Percentiles rank a stretch among this genome's conserved stretches.
These are phyloP conservation scores for Colletotrichum navitas DNA, from an alignment of 2,329 filamentous ascomycete genomes.

Conservation along the genomic window DNA sequence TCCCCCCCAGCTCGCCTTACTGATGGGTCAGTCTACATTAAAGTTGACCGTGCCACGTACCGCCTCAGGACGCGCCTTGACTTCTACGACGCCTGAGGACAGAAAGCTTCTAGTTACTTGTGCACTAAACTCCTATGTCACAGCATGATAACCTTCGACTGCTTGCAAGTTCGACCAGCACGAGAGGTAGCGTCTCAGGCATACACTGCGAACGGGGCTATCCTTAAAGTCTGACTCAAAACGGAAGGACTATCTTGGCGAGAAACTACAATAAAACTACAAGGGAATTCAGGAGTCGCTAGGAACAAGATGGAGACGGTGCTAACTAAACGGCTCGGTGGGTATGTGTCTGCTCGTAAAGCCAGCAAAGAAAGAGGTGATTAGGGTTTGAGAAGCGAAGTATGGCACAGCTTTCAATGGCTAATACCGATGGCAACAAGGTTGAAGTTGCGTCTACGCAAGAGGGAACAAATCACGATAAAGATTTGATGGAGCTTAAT, in stretches of 20 bases:
- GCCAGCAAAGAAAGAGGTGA: background rate
- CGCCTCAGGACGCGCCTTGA: too few relatives aligned
- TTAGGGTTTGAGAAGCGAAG: background rate
- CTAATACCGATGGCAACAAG: too few relatives aligned
- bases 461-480: too few relatives aligned
- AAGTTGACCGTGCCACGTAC: background rate
- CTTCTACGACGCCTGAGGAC: background rate
- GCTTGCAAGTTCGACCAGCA: background rate
- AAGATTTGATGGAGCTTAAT: background rate
- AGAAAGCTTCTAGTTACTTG: background rate
- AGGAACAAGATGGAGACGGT: background rate
- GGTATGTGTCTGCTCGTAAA: background rate
- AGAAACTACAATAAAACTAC: background rate
- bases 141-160: background rate
- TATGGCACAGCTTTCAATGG: background rate
- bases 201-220: background rate
- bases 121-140: too few relatives aligned
- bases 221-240: background rate
- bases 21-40: background rate
- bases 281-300: background rate
- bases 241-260: background rate
- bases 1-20: background rate
- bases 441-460: too few relatives aligned
- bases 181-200: background rate
- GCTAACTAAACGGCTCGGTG: background rate